These are phyloP conservation scores for Gardenia jasminoides DNA, from an alignment of 257 asterid species.

Conservation along the genomic window DNA sequence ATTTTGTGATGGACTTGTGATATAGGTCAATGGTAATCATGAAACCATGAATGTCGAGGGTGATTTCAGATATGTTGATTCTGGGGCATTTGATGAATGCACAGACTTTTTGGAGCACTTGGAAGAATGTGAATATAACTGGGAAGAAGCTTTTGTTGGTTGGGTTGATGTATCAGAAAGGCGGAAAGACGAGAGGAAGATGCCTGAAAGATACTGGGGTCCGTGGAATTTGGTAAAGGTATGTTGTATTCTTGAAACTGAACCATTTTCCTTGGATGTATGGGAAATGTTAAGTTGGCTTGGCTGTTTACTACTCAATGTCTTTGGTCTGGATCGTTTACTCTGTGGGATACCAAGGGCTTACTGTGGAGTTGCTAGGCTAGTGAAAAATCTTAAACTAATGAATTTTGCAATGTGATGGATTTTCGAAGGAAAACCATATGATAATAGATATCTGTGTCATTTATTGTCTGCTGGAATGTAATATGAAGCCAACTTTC, in stretches of 20 bases:
- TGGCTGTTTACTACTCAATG: background rate
- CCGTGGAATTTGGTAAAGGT: slow-evolving; percentile 90
- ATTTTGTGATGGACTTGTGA: slow-evolving; percentile 1
- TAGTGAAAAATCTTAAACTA: background rate
- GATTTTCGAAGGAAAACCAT: background rate
- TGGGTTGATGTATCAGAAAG: slow-evolving; percentile 62
- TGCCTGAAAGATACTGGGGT: slow-evolving; percentile 60
- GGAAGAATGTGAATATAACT: slow-evolving; percentile 62
- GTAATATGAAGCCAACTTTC: background rate
- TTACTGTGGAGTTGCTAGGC: background rate
- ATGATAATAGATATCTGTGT: background rate
- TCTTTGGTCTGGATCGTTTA: background rate
- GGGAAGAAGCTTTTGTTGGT: slow-evolving; percentile 85
- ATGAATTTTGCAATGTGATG: background rate
- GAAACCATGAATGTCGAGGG: slow-evolving; percentile 98
- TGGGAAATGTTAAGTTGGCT: background rate
- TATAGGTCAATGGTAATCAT: slow-evolving; percentile 90
- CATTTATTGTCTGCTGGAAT: background rate
- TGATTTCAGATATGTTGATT: slow-evolving; percentile 79
- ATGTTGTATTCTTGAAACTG: slow-evolving; percentile 25
- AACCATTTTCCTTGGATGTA: slow-evolving; percentile 8
- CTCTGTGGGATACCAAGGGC: background rate
- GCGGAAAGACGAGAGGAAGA: slow-evolving; percentile 52
- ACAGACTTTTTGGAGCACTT: slow-evolving; percentile 72
- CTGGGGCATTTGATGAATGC: slow-evolving; percentile 82